Conservation (phyloP, 2,329 filamentous ascomycete genomes). For the Pseudopyrenochaeta lycopersici region DNA sequence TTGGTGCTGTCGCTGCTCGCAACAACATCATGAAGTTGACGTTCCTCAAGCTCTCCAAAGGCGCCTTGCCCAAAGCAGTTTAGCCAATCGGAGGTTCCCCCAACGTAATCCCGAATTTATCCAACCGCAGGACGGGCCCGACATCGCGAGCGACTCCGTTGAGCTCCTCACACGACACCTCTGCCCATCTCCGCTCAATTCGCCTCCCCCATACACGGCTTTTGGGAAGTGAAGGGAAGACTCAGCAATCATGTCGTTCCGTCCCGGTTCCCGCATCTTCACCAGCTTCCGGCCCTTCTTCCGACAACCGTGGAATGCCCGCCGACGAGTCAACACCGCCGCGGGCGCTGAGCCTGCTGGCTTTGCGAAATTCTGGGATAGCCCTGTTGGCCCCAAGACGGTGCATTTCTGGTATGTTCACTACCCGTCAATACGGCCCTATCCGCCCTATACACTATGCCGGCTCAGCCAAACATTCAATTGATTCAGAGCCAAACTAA, state of each 20-base stretch:
- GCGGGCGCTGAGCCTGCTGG: conserved; percentile 58
- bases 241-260: conserved; percentile 61
- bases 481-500: neutral
- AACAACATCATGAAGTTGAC: conserved; percentile 6
- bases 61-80: conserved; percentile 14
- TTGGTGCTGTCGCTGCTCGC: conserved; percentile 19
- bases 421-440: too few species aligned
- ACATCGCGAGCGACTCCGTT: conserved; percentile 17
- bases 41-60: conserved; percentile 27
- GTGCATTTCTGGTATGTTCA: conserved; percentile 90
- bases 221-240: conserved; percentile 6
- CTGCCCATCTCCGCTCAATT: conserved; percentile 52
- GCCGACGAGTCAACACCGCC: conserved; percentile 75
- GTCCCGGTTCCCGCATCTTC: conserved; percentile 66
- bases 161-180: conserved; percentile 9
- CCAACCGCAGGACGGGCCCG: conserved; percentile 16
- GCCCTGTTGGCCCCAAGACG: conserved; percentile 68
- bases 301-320: conserved; percentile 62
- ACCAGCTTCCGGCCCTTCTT: conserved; percentile 61
- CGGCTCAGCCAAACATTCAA: too few species aligned
- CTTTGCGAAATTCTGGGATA: conserved; percentile 74
- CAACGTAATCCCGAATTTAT: conserved; percentile 36
- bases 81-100: conserved; percentile 33
- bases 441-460: too few species aligned
- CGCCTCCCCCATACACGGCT: neutral